Base-by-base conservation (phyloP, 768 basidiomycete species). In the Clavaria fumosa region DNA sequence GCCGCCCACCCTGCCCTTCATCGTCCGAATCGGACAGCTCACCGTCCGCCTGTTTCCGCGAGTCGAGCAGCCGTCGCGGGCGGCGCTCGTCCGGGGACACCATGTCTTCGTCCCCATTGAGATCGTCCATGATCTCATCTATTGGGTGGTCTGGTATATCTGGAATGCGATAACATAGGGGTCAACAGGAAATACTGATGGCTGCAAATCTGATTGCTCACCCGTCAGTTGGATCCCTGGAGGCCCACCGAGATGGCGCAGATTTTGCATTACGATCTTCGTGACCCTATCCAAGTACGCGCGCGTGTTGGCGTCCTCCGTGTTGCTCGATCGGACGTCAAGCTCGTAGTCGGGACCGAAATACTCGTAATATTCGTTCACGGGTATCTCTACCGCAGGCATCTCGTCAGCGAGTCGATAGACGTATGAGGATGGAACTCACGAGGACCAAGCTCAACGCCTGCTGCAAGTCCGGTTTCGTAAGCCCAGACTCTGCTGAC, bases 321-420 rank as follows among this genome's bases (percentile, higher is more conserved):
- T 82, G 53, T 97, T 99, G 9, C 86, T 90, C 9, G 88, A 63
- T 49, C 80, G 85, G 20, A 99, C 95, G 53, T 99, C 88, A 22
- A 99, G 70, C 53, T 90, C 75, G 51, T 97, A 96, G 50, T 93
- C 88, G 2, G 95, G 95, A 1, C 95, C 95, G 55, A 96, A 97
- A 57, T 97, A 97, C 53, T 97, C 93, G 52, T 91, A 97, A 60
- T 97, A 99, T 59, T 99, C 95, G 51, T 97, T 99, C 45, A 91
- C 80, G 2, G 95, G 95, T 38, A 99, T 93, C 52, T 86, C 93
- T 91, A 50, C 4, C 35, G 15, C 33, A 3, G 19, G 15, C 3
- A 34, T 3, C n/a, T 17, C 19, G n/a, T 3, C 22, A 37, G 23
- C n/a, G 5, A 31, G 36, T 23, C 39, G 23, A 23, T 31, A 22